phyloP scores from a whole-genome alignment of 139 green algal species.

The Volvox africanus region DNA sequence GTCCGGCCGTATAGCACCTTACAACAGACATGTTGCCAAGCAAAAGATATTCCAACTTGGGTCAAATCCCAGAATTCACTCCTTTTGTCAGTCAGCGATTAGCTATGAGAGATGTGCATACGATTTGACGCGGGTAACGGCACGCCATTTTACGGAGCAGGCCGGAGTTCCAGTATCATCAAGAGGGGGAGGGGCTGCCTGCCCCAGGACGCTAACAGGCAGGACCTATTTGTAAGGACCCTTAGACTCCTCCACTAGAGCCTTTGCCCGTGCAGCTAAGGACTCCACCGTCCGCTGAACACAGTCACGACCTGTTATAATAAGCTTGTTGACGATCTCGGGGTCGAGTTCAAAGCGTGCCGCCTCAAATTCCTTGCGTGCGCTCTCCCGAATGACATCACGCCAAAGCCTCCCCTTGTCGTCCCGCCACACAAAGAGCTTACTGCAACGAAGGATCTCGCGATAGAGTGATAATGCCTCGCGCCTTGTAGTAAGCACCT shows the following conservation, averaged over 20 bases:
- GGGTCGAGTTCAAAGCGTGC: slow-evolving; percentile 67
- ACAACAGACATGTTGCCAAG: too few species aligned
- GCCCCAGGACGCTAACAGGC: too few species aligned
- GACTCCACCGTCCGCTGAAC: slow-evolving; percentile 54
- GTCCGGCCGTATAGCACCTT: too few species aligned
- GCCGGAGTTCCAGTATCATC: too few species aligned
- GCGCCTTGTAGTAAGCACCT: slow-evolving; percentile 62
- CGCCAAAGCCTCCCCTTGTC: slow-evolving; percentile 69
- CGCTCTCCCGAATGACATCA: slow-evolving; percentile 67
- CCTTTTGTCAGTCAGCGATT: too few species aligned
- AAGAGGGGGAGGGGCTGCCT: too few species aligned
- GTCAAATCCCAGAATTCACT: too few species aligned
- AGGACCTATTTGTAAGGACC: background rate
- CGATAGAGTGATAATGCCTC: slow-evolving; percentile 75
- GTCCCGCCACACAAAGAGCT: slow-evolving; percentile 77
- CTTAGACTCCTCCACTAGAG: slow-evolving; percentile 31
- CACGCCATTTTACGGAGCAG: too few species aligned
- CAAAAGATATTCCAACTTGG: too few species aligned
- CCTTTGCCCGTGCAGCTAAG: slow-evolving; percentile 26
- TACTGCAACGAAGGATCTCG: slow-evolving; percentile 69
- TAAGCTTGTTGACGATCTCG: slow-evolving; percentile 65
- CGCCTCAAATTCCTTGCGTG: slow-evolving; percentile 76
- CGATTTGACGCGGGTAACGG: too few species aligned
- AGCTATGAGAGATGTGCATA: too few species aligned
- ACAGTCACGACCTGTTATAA: slow-evolving; percentile 62